Evolutionary conservation across 2,329 filamentous ascomycete species (phyloP), one percentile per base, ranked within the genome.

Genomic region (Tolypocladium tundrense): DNA sequence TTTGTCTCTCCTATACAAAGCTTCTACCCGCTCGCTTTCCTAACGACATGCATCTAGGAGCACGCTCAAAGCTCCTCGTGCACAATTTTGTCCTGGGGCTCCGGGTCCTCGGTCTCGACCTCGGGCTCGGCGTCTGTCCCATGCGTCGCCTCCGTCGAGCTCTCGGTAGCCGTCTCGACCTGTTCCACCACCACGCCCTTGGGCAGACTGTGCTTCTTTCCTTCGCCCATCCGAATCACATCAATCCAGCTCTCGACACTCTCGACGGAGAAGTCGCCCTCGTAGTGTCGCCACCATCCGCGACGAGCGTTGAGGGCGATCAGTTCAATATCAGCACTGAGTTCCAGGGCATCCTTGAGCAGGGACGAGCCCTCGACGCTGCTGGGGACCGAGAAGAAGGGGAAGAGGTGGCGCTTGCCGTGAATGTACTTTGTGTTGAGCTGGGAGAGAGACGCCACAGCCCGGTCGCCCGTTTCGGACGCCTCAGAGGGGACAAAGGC

Each of bases 181-280:
- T 73, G 70, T 56, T 73, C 70, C 19, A 76, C 74, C 39, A 87
- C 68, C 50, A 90, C 66, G 2, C 79, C 81, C 59, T 82, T 80
- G 0, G 89, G 88, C 48, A 94, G 71, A 75, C 86, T 89, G 66
- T 85, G 80, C 79, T 93, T 97, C 59, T 81, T 75, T 2, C 90
- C 88, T 69, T 97, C 93, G 56, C 92, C 90, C 79, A 99, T 81
- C 42, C 91, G 86, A 61, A 97, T 91, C n/a, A 84, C 81, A 67
- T 99, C 94, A 59, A 99, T 84, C 91, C 93, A 99, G 61, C 77
- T 76, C 75, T 96, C 90, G 37, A 99, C 76, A 33, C 80, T 82
- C 57, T 81, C 77, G 31, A 79, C 68, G 57, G 81, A 83, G 51
- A 85, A 85, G 50, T 81, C 75, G 3, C 81, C 84, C 53, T 83